Conservation (phyloP, 768 basidiomycete species). For the Kwoniella dejecticola region DNA sequence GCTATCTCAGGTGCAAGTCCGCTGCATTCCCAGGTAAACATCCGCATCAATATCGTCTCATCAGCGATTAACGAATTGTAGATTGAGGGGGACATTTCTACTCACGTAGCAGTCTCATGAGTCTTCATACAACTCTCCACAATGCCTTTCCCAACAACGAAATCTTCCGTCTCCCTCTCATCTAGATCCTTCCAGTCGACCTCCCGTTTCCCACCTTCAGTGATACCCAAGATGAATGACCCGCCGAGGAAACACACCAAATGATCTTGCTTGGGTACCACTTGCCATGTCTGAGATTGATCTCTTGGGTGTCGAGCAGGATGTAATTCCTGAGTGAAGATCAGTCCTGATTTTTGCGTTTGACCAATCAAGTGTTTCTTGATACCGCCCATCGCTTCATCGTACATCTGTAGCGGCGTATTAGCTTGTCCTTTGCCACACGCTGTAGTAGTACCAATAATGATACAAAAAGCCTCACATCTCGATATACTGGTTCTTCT, state of each 20-base stretch:
- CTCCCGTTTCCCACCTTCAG: slow-evolving; percentile 53
- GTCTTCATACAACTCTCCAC: slow-evolving; percentile 75
- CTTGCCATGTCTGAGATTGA: slow-evolving; percentile 62
- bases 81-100: not conserved
- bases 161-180: slow-evolving; percentile 69
- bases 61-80: not conserved
- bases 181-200: slow-evolving; percentile 64
- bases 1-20: slow-evolving; percentile 87
- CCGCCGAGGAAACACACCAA: slow-evolving; percentile 94
- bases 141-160: slow-evolving; percentile 76
- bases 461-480: slow-evolving; percentile 59
- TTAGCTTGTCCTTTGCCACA: slow-evolving; percentile 1
- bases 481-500: slow-evolving; percentile 73
- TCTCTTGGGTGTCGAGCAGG: slow-evolving; percentile 60
- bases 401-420: slow-evolving; percentile 70
- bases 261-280: slow-evolving; percentile 89
- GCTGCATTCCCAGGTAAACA: slow-evolving; percentile 55
- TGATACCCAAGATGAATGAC: slow-evolving; percentile 86
- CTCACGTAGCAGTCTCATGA: slow-evolving; percentile 79
- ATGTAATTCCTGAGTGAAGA: slow-evolving; percentile 79
- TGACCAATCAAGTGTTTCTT: slow-evolving; percentile 71
- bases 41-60: no score
- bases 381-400: slow-evolving; percentile 78
- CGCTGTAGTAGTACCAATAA: not conserved
- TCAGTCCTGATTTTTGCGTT: slow-evolving; percentile 64